Base-by-base conservation (phyloP, 768 basidiomycete species). In the Tulasnella sp. region DNA sequence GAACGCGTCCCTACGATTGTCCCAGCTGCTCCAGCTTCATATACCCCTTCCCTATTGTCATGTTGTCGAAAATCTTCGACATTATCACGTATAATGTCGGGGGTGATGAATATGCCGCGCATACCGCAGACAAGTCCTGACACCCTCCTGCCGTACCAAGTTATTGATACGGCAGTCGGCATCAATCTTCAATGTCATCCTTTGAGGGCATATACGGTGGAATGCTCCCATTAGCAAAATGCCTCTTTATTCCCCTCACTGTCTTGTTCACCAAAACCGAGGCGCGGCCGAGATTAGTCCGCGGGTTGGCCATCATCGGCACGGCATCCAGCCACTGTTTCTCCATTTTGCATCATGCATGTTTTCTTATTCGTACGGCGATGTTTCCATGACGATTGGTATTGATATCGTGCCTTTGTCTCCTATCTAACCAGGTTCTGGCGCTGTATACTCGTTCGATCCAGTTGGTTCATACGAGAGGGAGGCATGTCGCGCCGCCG, bases 361-460 rank as follows among this genome's bases (percentile, higher is more conserved):
- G 27, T 19, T 19, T 43, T 43, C 19, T 43, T 43, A 12, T 19
- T 43, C 42, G n/a, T n/a, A n/a, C n/a, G n/a, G n/a, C n/a, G n/a
- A n/a, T n/a, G n/a, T n/a, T n/a, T n/a, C n/a, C 5, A 38, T 25
- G 34, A 45, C 19, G 19, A 55, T 19, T 19, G 22, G 29, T 31
- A 15, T 46, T 59, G 46, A 49, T 42, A 11, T n/a, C 25, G 17
- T 50, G 15, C 25, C 12, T 50, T 17, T 41, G 29, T 25, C 38
- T 2, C 69, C 29, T 57, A n/a, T 38, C 34, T 38, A 15, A 38
- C 34, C 34, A 94, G 92, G 93, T 10, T 82, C 89, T 38, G 96
- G 96, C 53, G 91, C 94, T 9, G 93, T 99, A 29, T 99, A 99
- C 77, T 97, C 94, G n/a, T 99, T 96, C 71, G 96, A 99, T 73